Base-by-base conservation (phyloP, 2,329 filamentous ascomycete genomes). In the Trichoderma sp. region DNA sequence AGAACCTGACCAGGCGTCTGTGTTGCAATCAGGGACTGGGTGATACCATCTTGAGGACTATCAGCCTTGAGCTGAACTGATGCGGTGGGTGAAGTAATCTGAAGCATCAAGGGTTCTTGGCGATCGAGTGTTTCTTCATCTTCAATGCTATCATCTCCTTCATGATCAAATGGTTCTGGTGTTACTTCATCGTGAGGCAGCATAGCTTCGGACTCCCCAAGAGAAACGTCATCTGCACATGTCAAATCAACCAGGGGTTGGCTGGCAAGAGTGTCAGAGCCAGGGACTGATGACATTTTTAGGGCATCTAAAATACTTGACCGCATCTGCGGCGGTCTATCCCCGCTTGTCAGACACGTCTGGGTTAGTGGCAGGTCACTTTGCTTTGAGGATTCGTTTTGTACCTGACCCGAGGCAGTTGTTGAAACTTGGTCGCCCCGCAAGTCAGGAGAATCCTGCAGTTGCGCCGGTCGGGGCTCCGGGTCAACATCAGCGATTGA, bases 401-500 rank as follows among this genome's bases (percentile, higher is more conserved):
- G 56, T 47, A 51, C 28, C 24, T 51, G 56, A 34, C 39, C 28
- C n/a, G 57, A 36, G 36, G 66, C 36, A n/a, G 60, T 36, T 15
- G 21, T 43, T 32, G 57, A 26, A 32, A 26, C 32, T 58, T 28
- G 47, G 15, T 58, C 26, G 26, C 26, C 47, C 24, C 56, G 61
- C 64, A 72, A 57, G 39, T 43, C 36, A 21, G 73, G 70, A 12
- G 76, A 73, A n/a, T 75, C 74, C 24, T 71, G 64, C 12, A 76
- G 64, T 12, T 71, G 66, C 63, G 72, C 36, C 6, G 73, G 67
- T 28, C 73, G 73, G 36, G 65, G 64, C 34, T 73, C 71, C 6
- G 74, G 57, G 24, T 75, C 73, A 51, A 77, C 21, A 43, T 76
- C 75, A 39, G 73, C 76, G 32, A 78, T 72, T 6, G 76, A 75